Evolutionary conservation across 371 early-diverging fungal genomes (phyloP), one percentile per base, ranked within the genome.

Genomic region (Coemansia sp.): DNA sequence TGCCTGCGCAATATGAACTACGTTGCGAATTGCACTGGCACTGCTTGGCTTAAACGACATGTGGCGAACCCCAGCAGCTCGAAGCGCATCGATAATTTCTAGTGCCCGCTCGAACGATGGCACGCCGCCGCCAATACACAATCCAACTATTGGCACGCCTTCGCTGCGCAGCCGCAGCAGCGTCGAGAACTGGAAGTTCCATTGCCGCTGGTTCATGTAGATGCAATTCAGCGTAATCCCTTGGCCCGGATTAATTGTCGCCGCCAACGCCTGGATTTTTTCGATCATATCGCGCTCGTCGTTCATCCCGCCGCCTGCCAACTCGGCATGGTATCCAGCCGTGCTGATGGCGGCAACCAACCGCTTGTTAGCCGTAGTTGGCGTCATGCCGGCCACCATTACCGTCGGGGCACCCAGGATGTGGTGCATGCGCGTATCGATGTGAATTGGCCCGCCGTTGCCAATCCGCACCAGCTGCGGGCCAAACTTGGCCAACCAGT

Each of bases 111-210:
- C 24, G 24, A 24, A 24, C 24, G 24, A 24, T 24, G 24, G 24
- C 24, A 24, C 24, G 24, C 24, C 24, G 24, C 24, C 24, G 24
- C 24, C 24, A 24, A 24, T 84, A 70, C 90, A 90, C 63, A 94
- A 81, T 67, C 94, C 94, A 58, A 85, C 86, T 85, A 97, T 91
- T 12, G 97, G 95, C 52, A 93, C 79, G 44, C 95, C 94, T 72
- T 93, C 92, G 24, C 81, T 79, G 62, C 95, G 88, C 88, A 95
- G 87, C 50, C 87, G 84, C 75, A 89, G 87, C 32, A 91, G 83
- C 36, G 88, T 76, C 37, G 97, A 94, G 70, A 91, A 91, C 78
- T 95, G 95, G 90, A 94, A 94, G 10, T 89, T 90, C 97, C 97
- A 97, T 62, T 92, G 93, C 64, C 24, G 24, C 24, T 24, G 24